Evolutionary conservation across 345 rosid species (phyloP).

Genomic region (Psidium friedrichsthalianum): DNA sequence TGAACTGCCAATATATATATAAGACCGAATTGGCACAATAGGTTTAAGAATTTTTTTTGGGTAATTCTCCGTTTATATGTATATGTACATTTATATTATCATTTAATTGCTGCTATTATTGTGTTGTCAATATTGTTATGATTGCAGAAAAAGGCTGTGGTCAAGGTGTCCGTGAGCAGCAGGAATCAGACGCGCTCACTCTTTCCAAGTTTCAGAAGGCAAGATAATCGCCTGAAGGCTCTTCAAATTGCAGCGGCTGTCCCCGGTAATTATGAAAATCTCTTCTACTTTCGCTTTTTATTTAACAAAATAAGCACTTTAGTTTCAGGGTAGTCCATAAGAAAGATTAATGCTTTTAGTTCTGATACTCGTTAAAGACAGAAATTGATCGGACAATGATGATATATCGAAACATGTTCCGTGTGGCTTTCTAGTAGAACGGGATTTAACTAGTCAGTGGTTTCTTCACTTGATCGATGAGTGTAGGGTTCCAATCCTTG

Average conservation of each 20-base stretch:
- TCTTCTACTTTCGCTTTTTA: too few species aligned
- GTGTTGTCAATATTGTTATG: neutral
- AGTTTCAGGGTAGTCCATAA: neutral
- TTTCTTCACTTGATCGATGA: neutral
- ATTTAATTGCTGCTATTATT: neutral
- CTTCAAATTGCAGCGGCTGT: conserved; percentile 5
- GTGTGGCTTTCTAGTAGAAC: neutral
- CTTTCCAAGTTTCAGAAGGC: neutral
- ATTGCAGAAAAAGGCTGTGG: conserved; percentile 17
- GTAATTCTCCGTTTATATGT: too few species aligned
- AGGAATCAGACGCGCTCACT: neutral
- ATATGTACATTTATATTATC: neutral
- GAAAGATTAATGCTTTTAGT: neutral
- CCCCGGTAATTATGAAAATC: conserved; percentile 1
- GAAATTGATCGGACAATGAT: neutral
- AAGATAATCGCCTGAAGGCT: conserved; percentile 10
- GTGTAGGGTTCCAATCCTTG: conserved; percentile 1
- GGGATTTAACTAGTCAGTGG: neutral
- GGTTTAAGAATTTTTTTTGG: too few species aligned
- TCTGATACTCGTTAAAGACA: neutral
- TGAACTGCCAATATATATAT: too few species aligned
- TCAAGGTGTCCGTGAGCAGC: conserved; percentile 12
- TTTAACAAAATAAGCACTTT: neutral
- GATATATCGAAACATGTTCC: fast-evolving
- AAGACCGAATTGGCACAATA: too few species aligned